Conservation (phyloP, 2,329 filamentous ascomycete genomes). For the Colletotrichum cereale region DNA sequence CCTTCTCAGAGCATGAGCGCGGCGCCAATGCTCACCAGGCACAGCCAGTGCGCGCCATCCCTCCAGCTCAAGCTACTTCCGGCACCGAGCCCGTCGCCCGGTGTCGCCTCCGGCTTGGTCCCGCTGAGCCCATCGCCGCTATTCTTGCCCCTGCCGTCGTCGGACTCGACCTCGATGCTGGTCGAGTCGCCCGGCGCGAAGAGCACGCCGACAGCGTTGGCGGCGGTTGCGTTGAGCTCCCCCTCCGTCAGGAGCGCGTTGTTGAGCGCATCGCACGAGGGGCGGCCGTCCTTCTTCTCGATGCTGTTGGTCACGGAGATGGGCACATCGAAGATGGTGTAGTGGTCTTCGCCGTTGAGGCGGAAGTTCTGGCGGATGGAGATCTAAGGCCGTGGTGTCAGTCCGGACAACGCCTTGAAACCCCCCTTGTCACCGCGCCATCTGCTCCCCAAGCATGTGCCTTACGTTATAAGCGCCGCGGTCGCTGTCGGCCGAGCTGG, state of each 20-base stretch:
- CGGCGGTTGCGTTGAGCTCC: conserved; percentile 56
- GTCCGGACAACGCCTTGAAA: background rate
- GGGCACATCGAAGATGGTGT: conserved; percentile 79
- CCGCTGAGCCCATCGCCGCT: conserved; percentile 47
- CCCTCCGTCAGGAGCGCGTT: conserved; percentile 64
- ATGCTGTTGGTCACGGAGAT: conserved; percentile 78
- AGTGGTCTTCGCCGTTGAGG: conserved; percentile 72
- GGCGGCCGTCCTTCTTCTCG: conserved; percentile 53
- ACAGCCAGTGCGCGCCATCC: conserved; percentile 49
- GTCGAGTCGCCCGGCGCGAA: conserved; percentile 66
- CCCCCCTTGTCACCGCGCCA: background rate
- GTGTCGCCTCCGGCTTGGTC: conserved; percentile 46
- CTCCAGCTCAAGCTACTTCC: conserved; percentile 50
- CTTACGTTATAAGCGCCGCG: conserved; percentile 73
- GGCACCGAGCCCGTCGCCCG: conserved; percentile 50
- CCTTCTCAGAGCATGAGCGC: conserved; percentile 47
- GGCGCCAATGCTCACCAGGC: conserved; percentile 48
- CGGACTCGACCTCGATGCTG: conserved; percentile 52
- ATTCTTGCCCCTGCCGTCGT: conserved; percentile 39
- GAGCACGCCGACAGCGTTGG: conserved; percentile 60
- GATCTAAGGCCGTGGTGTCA: conserved; percentile 57
- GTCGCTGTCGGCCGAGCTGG: conserved; percentile 59
- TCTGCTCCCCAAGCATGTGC: conserved; percentile 8
- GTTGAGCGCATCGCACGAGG: conserved; percentile 62
- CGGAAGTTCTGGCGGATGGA: conserved; percentile 79